Evolutionary conservation across 768 basidiomycete genomes (phyloP), one percentile per base, ranked within the genome.

Genomic region (Cytidiella melzeri): DNA sequence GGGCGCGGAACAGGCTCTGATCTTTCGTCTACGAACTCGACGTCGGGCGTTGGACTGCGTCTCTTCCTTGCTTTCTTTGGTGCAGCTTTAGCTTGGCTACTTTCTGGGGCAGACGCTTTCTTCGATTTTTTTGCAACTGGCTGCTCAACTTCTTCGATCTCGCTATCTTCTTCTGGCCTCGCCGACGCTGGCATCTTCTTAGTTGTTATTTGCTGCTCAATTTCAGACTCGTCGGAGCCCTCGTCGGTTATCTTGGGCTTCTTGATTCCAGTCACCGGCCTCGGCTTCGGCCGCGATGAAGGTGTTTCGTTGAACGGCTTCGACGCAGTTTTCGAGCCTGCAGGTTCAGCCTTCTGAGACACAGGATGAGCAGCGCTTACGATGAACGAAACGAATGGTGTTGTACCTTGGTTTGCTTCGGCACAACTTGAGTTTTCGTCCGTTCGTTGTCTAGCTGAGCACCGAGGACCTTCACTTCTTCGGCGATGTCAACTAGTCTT

Each of bases 391-490:
- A 34, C 30, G 9, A 15, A 34, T 7, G n/a, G n/a, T n/a, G n/a
- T n/a, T 34, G 9, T 34, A 34, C 30, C 30, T 34, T 34, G 7
- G 30, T 15, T 15, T 34, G 30, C 15, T 19, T 13, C 34, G 41
- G 39, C 45, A 30, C 26, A 34, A 13, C 28, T 10, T 24, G n/a
- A 4, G 18, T 23, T 45, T 21, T 28, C 12, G 7, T 34, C 9
- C 30, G 30, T 15, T 45, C 43, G 6, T 23, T 28, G 23, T 46
- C 45, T n/a, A 34, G 9, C 30, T 34, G 30, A 34, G 15, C 30
- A 34, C 30, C 30, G 30, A 51, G 44, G 12, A 30, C 73, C 18
- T 70, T 61, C 21, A 77, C 61, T 53, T 70, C 66, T 46, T 72
- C 72, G 52, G 73, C 69, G 26, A 59, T 51, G 15, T 46, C 47